These are phyloP conservation scores for Aspergillus caelatus DNA, from an alignment of 2,329 filamentous ascomycete genomes.

Conservation along the genomic window DNA sequence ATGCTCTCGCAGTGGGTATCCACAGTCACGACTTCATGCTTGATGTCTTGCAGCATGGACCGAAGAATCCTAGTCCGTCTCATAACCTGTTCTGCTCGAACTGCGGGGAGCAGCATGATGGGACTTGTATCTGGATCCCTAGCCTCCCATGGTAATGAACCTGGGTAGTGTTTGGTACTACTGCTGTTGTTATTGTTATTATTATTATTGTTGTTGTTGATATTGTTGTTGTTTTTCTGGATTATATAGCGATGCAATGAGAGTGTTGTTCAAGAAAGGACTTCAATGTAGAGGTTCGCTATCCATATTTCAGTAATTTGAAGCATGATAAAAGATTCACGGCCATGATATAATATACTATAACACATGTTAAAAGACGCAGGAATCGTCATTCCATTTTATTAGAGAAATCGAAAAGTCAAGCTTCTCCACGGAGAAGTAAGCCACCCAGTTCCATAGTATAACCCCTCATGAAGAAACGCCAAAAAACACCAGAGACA, in stretches of 20 bases:
- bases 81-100: slow-evolving; percentile 2
- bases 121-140: background rate
- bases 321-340: background rate
- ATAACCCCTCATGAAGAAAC: slow-evolving; percentile 7
- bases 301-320: background rate
- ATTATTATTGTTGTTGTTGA: no score
- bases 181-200: background rate
- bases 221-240: no score
- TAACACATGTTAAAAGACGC: background rate
- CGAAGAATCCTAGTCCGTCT: slow-evolving; percentile 1
- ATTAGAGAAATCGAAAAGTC: background rate
- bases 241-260: background rate
- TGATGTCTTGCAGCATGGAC: slow-evolving; percentile 6
- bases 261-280: background rate
- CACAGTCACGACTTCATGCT: slow-evolving; percentile 9
- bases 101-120: background rate
- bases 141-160: rapidly evolving
- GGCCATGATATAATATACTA: background rate
- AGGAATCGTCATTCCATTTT: background rate
- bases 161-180: background rate
- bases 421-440: background rate
- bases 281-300: background rate
- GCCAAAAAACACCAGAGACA: slow-evolving; percentile 7
- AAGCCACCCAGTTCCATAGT: background rate
- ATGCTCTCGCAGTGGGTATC: background rate